Conservation (phyloP, 768 basidiomycete genomes). For the Rhodotorula toruloides region DNA sequence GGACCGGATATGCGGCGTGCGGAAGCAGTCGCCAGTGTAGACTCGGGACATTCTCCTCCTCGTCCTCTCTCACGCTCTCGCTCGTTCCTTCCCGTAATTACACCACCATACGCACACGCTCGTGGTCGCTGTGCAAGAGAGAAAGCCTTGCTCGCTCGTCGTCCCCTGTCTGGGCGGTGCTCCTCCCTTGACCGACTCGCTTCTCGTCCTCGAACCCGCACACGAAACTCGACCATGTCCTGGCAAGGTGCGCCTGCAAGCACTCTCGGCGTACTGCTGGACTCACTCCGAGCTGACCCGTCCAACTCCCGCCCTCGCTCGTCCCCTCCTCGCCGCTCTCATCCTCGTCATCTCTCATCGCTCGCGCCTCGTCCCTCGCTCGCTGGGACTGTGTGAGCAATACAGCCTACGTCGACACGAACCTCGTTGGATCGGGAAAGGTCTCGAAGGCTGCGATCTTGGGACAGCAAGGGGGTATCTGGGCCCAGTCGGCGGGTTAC, state of each 20-base stretch:
- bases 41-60: too few species aligned
- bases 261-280: too few species aligned
- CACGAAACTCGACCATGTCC: too few species aligned
- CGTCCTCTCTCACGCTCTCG: too few species aligned
- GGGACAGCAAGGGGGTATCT: constrained; percentile 68
- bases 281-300: background rate
- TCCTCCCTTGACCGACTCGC: background rate
- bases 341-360: constrained; percentile 13
- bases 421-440: constrained; percentile 69
- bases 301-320: background rate
- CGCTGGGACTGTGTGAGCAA: background rate
- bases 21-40: constrained; percentile 29
- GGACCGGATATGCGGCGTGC: constrained; percentile 56
- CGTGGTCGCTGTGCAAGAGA: too few species aligned
- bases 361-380: background rate
- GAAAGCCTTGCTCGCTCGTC: background rate
- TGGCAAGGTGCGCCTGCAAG: constrained; percentile 59
- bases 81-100: too few species aligned
- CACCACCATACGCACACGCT: too few species aligned
- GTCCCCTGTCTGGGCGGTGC: background rate
- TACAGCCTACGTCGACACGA: constrained; percentile 53
- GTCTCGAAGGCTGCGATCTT: constrained; percentile 71
- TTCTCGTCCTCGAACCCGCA: too few species aligned
- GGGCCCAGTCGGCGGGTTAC: constrained; percentile 63
- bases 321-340: background rate